A percentile compares a stretch with the other conserved stretches of the same genome.
phyloP scores from a whole-genome alignment of 2,329 filamentous ascomycete genomes.

The Botryotinia convoluta region DNA sequence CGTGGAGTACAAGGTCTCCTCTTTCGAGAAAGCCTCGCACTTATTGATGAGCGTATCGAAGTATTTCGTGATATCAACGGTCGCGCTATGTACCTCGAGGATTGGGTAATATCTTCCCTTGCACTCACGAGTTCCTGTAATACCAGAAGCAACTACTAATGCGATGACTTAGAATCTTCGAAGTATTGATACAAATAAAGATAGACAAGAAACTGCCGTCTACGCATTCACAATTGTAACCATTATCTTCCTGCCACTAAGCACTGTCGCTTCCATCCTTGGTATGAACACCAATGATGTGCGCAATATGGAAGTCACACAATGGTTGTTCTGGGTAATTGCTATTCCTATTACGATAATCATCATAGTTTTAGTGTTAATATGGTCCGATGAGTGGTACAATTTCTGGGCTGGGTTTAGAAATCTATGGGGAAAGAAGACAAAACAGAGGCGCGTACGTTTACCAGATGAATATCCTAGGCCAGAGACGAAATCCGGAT shows the following conservation, averaged over 20 bases:
- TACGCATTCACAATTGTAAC: conserved; percentile 39
- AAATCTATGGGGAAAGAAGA: not conserved
- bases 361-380: conserved; percentile 28
- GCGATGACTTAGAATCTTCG: conserved; percentile 25
- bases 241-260: conserved; percentile 39
- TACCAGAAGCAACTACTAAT: not conserved
- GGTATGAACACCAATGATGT: conserved; percentile 39
- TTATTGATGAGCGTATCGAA: conserved; percentile 26
- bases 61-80: conserved; percentile 28
- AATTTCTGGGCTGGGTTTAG: not conserved
- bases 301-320: conserved; percentile 34
- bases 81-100: conserved; percentile 25
- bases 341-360: conserved; percentile 36
- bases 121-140: not conserved
- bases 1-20: conserved; percentile 28
- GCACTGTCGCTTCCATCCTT: conserved; percentile 36
- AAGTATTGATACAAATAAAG: conserved; percentile 34
- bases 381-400: conserved; percentile 28
- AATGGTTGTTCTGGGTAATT: conserved; percentile 39
- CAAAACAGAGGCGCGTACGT: not conserved
- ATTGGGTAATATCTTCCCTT: conserved; percentile 21
- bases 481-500: not conserved
- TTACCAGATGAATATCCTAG: not conserved
- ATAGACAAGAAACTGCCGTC: conserved; percentile 36
- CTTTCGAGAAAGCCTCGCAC: conserved; percentile 23